phyloP scores from a whole-genome alignment of 1,284 basidiomycete genomes.

The Microbotryum silenes-acaulis region DNA sequence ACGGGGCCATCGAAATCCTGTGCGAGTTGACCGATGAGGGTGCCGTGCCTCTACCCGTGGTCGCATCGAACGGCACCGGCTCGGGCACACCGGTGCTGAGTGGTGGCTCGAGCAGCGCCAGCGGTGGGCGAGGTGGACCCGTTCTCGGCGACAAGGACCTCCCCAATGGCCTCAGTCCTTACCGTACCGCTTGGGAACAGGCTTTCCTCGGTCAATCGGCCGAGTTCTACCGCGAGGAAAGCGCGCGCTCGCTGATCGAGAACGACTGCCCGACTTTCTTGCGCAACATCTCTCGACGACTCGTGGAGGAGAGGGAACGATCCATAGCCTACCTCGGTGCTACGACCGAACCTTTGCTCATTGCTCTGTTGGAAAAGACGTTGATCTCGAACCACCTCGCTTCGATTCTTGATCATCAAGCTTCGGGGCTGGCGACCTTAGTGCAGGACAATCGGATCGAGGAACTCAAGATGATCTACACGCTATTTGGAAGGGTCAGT shows the following conservation, averaged over 20 bases:
- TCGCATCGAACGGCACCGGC: slow-evolving; percentile 16
- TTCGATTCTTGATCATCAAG: slow-evolving; percentile 67
- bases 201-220: slow-evolving; percentile 69
- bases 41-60: slow-evolving; percentile 23
- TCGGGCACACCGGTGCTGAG: slow-evolving; percentile 19
- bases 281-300: slow-evolving; percentile 67
- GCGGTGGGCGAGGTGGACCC: slow-evolving; percentile 5
- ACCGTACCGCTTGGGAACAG: slow-evolving; percentile 78
- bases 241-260: slow-evolving; percentile 58
- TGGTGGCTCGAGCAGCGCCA: slow-evolving; percentile 33
- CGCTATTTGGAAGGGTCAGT: slow-evolving; percentile 65
- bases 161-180: slow-evolving; percentile 53
- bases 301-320: slow-evolving; percentile 76
- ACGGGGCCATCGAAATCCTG: slow-evolving; percentile 83
- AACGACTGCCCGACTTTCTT: slow-evolving; percentile 80
- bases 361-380: slow-evolving; percentile 65
- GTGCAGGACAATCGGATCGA: slow-evolving; percentile 70
- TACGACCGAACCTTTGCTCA: slow-evolving; percentile 62
- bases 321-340: slow-evolving; percentile 83
- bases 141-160: slow-evolving; percentile 27
- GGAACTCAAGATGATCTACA: slow-evolving; percentile 73
- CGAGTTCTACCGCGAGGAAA: slow-evolving; percentile 73
- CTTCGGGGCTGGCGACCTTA: slow-evolving; percentile 81
- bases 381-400: slow-evolving; percentile 71
- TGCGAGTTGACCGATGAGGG: slow-evolving; percentile 52